These are phyloP conservation scores for Daedaleopsis sinensis DNA, from an alignment of 768 basidiomycete genomes.

Conservation along the genomic window DNA sequence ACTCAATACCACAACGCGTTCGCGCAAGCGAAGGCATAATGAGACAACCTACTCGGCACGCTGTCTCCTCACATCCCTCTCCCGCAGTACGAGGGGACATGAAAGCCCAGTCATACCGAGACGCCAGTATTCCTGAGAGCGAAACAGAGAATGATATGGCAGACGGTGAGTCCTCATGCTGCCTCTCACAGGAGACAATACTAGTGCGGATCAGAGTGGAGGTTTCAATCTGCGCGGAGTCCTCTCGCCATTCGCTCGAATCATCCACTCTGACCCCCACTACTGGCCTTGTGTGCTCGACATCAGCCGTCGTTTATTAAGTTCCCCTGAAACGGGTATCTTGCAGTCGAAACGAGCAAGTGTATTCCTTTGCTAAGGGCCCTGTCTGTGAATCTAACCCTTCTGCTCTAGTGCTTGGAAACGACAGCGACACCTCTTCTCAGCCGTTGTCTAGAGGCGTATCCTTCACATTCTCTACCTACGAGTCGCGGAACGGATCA, in stretches of 20 bases:
- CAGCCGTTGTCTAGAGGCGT: neutral
- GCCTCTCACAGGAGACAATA: no score
- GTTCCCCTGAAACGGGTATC: no score
- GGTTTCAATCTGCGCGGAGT: no score
- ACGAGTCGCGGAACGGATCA: neutral
- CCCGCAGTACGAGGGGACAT: no score
- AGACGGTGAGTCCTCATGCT: neutral
- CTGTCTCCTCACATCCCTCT: no score
- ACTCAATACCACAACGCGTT: no score
- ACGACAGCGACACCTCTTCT: constrained; percentile 14
- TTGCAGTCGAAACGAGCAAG: neutral
- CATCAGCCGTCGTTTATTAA: neutral
- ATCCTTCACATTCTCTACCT: constrained; percentile 11
- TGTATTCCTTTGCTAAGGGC: no score
- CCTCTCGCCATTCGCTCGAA: no score
- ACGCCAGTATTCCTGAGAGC: neutral
- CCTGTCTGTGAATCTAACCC: neutral
- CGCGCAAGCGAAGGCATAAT: neutral
- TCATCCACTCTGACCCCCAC: no score
- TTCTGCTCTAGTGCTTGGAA: constrained; percentile 8
- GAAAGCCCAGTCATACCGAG: no score
- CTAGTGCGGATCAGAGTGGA: no score
- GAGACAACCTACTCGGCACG: neutral
- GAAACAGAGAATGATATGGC: neutral
- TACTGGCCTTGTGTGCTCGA: no score